Evolutionary conservation across 495 filamentous ascomycete genomes (phyloP).

Genomic region (Venustampulla echinocandica): DNA sequence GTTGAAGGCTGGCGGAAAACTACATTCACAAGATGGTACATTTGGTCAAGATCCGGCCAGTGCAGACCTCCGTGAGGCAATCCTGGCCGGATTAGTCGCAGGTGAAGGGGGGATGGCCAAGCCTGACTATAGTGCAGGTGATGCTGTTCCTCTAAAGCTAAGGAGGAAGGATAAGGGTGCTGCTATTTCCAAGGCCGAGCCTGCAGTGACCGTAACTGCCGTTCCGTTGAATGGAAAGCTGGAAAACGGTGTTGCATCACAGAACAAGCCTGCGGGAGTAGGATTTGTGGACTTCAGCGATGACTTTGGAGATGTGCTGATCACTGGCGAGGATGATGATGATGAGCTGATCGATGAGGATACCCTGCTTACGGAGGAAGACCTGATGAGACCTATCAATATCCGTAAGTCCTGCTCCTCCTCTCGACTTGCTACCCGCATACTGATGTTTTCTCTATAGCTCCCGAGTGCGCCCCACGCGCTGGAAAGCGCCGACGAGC

Average conservation of each 20-base stretch:
- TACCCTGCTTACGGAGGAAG: conserved; percentile 71
- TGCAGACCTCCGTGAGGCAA: conserved; percentile 52
- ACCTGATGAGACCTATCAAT: conserved; percentile 60
- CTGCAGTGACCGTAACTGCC: conserved; percentile 15
- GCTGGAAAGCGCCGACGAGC: conserved; percentile 78
- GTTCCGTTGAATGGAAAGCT: conserved; percentile 27
- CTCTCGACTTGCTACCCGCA: conserved; percentile 1
- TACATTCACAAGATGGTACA: conserved; percentile 60
- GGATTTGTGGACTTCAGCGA: conserved; percentile 66
- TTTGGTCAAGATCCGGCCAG: conserved; percentile 37
- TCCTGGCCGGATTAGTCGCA: conserved; percentile 69
- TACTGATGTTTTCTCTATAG: conserved; percentile 32
- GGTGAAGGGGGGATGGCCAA: conserved; percentile 61
- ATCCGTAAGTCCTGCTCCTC: conserved; percentile 51
- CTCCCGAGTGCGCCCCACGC: conserved; percentile 74
- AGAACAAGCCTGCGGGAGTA: conserved; percentile 46
- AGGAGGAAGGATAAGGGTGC: conserved; percentile 51
- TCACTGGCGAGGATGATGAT: conserved; percentile 51
- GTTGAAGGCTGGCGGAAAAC: conserved; percentile 60
- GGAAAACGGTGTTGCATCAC: conserved; percentile 32
- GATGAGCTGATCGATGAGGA: conserved; percentile 90
- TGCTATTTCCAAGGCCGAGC: conserved; percentile 19
- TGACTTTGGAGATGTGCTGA: conserved; percentile 47
- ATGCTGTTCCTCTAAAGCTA: conserved; percentile 64
- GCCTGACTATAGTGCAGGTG: conserved; percentile 52